Base-by-base conservation (phyloP, 1,139 yeast genomes). In the Hansenula lynferdii region DNA sequence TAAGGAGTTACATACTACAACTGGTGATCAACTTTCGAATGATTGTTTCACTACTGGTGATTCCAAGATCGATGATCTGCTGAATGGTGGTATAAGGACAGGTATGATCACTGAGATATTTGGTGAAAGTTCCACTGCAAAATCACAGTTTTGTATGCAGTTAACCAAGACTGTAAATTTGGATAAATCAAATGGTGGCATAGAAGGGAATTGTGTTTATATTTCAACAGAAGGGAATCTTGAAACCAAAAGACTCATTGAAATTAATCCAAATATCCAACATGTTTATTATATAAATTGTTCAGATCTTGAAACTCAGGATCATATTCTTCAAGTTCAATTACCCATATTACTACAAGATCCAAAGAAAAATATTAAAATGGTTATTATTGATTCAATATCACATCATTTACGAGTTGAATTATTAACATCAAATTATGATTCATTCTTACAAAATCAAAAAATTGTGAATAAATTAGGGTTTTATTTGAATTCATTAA, bases 71-170 rank as follows among this genome's bases (percentile, higher is more conserved):
- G 96, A 89, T 57, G 51, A 49, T 9, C 51, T 66, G 3, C 58
- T 89, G 14, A 71, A 74, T 22, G 92, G 92, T 1, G 96, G 97
- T 0, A 68, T 89, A 5, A 77, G 75, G 0, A 50, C 75, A 1
- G 82, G 89, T 3, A 69, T 75, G 31, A 61, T 90, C 4, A 83
- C 94, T 0, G 97, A 90, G 60, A 57, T 90, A 3, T 80, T 80
- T 49, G 97, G 97, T 0, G 85, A 82, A 28, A 80, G 94, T 43
- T 86, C 95, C 0, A 73, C 85, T 3, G 97, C 96, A 0, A 89
- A 89, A 56, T 80, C 96, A 0, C 94, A 87, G 50, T 61, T 89
- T 9, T 60, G 84, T 24, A 69, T 81, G 60, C 92, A 83, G 47
- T 51, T 87, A 35, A 67, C 84, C 2, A 61, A 77, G 8, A 62